Percentiles rank a stretch among this genome's conserved stretches.
Conservation (phyloP, 345 rosid genomes). For the Eucalyptus microcorys region DNA sequence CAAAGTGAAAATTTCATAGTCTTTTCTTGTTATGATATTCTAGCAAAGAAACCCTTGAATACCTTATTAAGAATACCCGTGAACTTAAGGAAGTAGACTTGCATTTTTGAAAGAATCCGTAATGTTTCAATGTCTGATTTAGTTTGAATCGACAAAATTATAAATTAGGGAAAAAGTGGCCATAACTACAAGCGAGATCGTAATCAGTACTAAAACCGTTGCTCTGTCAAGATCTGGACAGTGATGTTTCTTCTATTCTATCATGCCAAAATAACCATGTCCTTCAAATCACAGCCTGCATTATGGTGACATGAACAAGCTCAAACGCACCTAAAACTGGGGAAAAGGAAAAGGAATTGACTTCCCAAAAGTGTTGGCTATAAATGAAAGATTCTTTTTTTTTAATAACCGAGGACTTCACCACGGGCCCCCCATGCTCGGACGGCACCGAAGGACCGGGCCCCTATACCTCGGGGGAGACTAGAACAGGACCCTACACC, state of each 20-base stretch:
- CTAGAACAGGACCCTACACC: no score
- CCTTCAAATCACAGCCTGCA: fast-evolving
- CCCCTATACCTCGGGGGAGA: no score
- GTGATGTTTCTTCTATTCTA: background rate
- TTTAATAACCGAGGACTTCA: no score
- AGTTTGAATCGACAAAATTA: background rate
- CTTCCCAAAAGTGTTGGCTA: background rate
- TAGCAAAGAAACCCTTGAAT: background rate
- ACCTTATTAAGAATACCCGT: background rate
- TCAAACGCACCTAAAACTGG: background rate
- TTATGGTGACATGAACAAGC: background rate
- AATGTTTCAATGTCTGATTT: background rate
- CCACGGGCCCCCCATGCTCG: no score
- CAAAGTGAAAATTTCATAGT: background rate
- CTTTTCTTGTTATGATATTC: background rate
- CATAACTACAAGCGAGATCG: background rate
- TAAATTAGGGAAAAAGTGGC: background rate
- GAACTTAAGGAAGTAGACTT: background rate
- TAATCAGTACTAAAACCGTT: background rate
- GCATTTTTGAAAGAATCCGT: background rate
- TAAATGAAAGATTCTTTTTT: background rate
- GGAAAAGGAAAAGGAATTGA: background rate
- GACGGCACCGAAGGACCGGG: no score
- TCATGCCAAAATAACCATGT: background rate
- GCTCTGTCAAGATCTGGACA: background rate